These are phyloP conservation scores for Podaxis pistillaris DNA, from an alignment of 768 basidiomycete species.

Conservation along the genomic window DNA sequence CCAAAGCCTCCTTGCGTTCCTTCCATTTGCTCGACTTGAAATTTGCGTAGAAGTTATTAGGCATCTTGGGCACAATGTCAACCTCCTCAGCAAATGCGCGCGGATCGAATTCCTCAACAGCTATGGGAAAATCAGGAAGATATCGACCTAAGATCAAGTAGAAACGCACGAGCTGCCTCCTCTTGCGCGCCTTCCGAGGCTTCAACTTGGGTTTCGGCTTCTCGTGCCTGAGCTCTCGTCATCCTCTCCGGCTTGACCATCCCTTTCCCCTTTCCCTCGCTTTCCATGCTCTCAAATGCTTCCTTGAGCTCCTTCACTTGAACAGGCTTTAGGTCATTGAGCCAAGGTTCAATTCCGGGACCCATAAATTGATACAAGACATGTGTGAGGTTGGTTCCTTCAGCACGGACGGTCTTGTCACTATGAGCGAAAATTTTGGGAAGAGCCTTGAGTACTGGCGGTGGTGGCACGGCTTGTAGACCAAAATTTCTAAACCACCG, in stretches of 20 bases:
- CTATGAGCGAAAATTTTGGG: constrained; percentile 94
- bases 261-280: constrained; percentile 83
- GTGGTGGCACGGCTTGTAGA: constrained; percentile 64
- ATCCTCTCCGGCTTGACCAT: constrained; percentile 73
- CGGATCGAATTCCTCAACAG: constrained; percentile 66
- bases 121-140: constrained; percentile 27
- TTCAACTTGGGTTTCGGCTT: constrained; percentile 49
- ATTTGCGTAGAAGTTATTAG: constrained; percentile 67
- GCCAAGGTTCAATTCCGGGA: constrained; percentile 75
- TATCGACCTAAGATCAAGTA: constrained; percentile 7
- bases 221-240: constrained; percentile 76
- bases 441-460: constrained; percentile 80
- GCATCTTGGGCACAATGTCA: constrained; percentile 74
- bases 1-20: constrained; percentile 89
- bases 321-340: constrained; percentile 92
- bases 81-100: constrained; percentile 78
- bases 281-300: constrained; percentile 80
- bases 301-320: constrained; percentile 96
- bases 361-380: constrained; percentile 87
- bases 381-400: constrained; percentile 78
- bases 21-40: constrained; percentile 97
- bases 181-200: constrained; percentile 36
- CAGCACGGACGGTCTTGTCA: constrained; percentile 93
- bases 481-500: constrained; percentile 67
- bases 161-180: constrained; percentile 42